Conservation (phyloP, 2,329 filamentous ascomycete species). For the Graphilbum fragrans region DNA sequence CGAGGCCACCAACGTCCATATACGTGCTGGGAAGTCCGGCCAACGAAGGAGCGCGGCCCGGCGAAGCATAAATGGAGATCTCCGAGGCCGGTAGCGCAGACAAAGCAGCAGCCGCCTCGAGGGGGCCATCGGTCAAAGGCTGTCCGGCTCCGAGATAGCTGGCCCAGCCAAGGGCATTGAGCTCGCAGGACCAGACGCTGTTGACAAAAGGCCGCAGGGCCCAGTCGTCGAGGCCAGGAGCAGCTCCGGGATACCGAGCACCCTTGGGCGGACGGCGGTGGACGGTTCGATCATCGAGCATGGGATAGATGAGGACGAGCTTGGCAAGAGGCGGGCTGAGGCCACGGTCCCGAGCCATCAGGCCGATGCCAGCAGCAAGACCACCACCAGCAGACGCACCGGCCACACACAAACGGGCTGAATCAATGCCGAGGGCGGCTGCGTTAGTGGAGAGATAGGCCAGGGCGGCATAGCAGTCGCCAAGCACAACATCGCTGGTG, state of each 20-base stretch:
- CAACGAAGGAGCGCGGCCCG: conserved; percentile 8
- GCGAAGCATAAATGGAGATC: not conserved
- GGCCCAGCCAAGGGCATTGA: conserved; percentile 14
- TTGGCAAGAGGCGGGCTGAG: conserved; percentile 18
- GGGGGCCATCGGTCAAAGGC: conserved; percentile 1
- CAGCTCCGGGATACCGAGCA: conserved; percentile 12
- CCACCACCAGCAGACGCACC: conserved; percentile 17
- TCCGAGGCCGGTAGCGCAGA: not conserved
- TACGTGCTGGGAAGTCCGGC: conserved; percentile 22
- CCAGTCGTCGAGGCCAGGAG: conserved; percentile 7
- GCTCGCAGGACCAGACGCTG: conserved; percentile 11
- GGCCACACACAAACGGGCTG: conserved; percentile 12
- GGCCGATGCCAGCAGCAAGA: conserved; percentile 15
- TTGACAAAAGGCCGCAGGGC: conserved; percentile 6
- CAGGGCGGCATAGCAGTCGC: conserved; percentile 23
- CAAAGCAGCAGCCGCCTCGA: conserved; percentile 2
- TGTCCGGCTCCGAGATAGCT: conserved; percentile 13
- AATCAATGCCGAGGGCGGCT: conserved; percentile 12
- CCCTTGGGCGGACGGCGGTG: conserved; percentile 2
- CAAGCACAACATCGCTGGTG: conserved; percentile 28
- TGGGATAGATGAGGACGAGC: conserved; percentile 22
- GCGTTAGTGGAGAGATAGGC: conserved; percentile 20
- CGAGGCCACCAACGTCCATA: conserved; percentile 24
- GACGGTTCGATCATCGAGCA: conserved; percentile 22
- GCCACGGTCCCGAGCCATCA: conserved; percentile 26